Evolutionary conservation across 2,329 filamentous ascomycete species (phyloP).

Genomic region (Westerdykella aurantiaca): DNA sequence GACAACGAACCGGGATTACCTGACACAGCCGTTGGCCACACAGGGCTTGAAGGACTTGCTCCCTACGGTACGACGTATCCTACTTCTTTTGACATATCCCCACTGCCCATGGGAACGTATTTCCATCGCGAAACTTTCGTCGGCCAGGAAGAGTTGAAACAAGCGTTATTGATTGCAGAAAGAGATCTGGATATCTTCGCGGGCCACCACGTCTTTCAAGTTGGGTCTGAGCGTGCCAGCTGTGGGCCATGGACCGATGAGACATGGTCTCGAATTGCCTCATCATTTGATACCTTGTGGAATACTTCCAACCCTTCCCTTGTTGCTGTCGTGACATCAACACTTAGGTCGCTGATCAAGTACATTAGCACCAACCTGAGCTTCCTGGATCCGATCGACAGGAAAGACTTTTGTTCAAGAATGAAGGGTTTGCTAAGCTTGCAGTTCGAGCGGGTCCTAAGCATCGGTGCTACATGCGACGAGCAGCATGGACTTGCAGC

Average conservation of each 20-base stretch:
- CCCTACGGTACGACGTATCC: slow-evolving; percentile 48
- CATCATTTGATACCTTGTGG: neutral
- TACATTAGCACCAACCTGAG: slow-evolving; percentile 47
- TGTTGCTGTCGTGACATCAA: neutral
- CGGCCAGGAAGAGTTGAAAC: slow-evolving; percentile 51
- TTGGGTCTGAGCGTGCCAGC: slow-evolving; percentile 31
- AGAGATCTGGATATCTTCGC: slow-evolving; percentile 42
- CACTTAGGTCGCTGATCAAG: slow-evolving; percentile 42
- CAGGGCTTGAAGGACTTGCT: slow-evolving; percentile 40
- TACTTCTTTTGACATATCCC: slow-evolving; percentile 48
- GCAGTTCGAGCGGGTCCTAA: slow-evolving; percentile 18
- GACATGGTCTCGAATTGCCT: slow-evolving; percentile 40
- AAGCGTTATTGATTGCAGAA: slow-evolving; percentile 32
- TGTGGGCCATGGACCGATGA: slow-evolving; percentile 55
- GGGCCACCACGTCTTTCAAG: slow-evolving; percentile 36
- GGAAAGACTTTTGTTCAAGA: slow-evolving; percentile 42
- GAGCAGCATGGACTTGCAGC: neutral
- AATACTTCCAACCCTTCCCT: neutral
- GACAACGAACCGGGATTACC: neutral
- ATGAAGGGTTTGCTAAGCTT: slow-evolving; percentile 39
- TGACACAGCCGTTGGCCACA: slow-evolving; percentile 3
- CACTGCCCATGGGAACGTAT: slow-evolving; percentile 48
- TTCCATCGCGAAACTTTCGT: slow-evolving; percentile 54
- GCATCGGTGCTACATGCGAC: slow-evolving; percentile 9
- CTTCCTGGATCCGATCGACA: slow-evolving; percentile 53